A percentile compares a stretch with the other conserved stretches of the same genome.
These are phyloP conservation scores for Annulohypoxylon truncatum DNA, from an alignment of 2,329 filamentous ascomycete species.

Conservation along the genomic window DNA sequence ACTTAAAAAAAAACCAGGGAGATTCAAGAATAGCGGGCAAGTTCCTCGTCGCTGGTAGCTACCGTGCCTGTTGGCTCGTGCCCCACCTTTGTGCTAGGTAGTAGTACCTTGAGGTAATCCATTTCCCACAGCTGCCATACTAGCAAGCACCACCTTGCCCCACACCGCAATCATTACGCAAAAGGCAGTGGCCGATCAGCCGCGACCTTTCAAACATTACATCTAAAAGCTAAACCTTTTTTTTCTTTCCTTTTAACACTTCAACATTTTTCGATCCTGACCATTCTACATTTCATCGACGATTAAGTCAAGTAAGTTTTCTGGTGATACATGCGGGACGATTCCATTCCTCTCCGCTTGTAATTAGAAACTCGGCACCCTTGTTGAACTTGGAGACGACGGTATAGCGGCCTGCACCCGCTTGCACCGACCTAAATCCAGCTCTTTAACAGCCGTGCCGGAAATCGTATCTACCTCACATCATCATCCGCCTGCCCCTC, in stretches of 20 bases:
- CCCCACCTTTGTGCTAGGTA: conserved; percentile 8
- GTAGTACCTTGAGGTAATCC: conserved; percentile 20
- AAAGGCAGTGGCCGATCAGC: conserved; percentile 36
- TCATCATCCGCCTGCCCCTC: conserved; percentile 35
- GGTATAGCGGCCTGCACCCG: conserved; percentile 51
- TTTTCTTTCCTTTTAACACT: conserved; percentile 33
- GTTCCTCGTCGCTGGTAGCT: conserved; percentile 5
- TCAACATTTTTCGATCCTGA: conserved; percentile 29
- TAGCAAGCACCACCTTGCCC: conserved; percentile 29
- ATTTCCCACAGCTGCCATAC: conserved; percentile 18
- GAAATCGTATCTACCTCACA: conserved; percentile 40
- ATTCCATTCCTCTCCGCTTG: conserved; percentile 6
- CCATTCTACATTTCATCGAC: conserved; percentile 27
- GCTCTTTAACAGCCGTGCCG: conserved; percentile 40
- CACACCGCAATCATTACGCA: conserved; percentile 40
- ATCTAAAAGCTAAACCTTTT: conserved; percentile 29
- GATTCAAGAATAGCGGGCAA: conserved; percentile 7
- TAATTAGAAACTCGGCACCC: conserved; percentile 5
- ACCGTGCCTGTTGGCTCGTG: not conserved
- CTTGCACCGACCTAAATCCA: conserved; percentile 43
- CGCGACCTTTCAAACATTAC: conserved; percentile 38
- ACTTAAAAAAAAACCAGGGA: not conserved
- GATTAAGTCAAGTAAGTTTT: conserved; percentile 17
- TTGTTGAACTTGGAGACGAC: conserved; percentile 36
- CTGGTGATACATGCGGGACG: conserved; percentile 4